Base-by-base conservation (phyloP, 768 basidiomycete genomes). In the Lactarius akahatsu region DNA sequence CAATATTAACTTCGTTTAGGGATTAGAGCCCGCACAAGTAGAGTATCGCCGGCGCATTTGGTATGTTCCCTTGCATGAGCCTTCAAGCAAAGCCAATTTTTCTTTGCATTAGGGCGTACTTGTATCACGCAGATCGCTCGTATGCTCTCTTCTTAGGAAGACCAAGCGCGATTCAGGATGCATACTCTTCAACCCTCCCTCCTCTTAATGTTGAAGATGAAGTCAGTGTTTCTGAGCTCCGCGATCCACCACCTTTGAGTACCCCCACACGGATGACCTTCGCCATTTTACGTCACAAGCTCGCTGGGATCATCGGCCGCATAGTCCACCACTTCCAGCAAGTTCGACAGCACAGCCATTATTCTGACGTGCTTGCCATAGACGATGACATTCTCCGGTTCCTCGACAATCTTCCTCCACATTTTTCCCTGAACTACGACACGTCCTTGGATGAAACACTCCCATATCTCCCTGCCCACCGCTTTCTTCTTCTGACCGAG, bases 271-370 rank as follows among this genome's bases (percentile, higher is more conserved):
- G 80, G 16, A 90, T 92, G 82, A 94, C 94, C 1, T 96, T 92
- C 74, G 87, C 93, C 40, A 93, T 96, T 67, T 81, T 97, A 32
- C 82, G 95, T 47, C 90, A 95, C 71, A 84, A 86, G 38, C 82
- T 97, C 23, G 91, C 93, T 36, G 79, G 82, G 43, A 90, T 96
- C 66, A 95, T 96, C 66, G 94, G 94, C 18, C 88, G 87, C 38
- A 93, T 97, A 73, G 92, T 93, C 47, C 92, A 94, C 72, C 92
- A 96, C 77, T 96, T 95, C 77, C 95, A 96, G 74, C 89, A 90
- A 78, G 86, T 95, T 40, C 83, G 86, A 54, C 85, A 85, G 28
- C 85, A 81, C 65, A 88, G 86, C 63, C 91, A 91, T 71, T 96
- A 96, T 75, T 83, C 86, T 32, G 94, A 96, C 74, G 92, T 95